phyloP scores from a whole-genome alignment of 805 yeast genomes.

The Nakazawaea wyomingensis region DNA sequence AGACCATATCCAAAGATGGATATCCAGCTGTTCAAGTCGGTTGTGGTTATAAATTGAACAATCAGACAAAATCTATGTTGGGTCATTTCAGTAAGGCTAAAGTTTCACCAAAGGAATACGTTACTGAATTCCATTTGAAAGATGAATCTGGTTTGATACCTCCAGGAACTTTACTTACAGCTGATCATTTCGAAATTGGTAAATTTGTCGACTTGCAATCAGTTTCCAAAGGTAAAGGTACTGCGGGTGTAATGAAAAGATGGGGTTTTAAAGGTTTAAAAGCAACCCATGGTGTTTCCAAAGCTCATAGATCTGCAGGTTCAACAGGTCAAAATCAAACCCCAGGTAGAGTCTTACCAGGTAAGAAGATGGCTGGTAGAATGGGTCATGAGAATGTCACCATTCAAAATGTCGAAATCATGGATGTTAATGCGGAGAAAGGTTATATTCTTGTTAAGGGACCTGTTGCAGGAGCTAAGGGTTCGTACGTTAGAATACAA shows the following conservation, averaged over 20 bases:
- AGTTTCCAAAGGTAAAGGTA: conserved; percentile 88
- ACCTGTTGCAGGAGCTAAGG: conserved; percentile 84
- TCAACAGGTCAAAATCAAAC: conserved; percentile 93
- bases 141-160: conserved; percentile 61
- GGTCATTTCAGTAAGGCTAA: conserved; percentile 76
- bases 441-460: conserved; percentile 86
- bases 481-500: conserved; percentile 64
- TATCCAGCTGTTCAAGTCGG: conserved; percentile 86
- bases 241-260: conserved; percentile 97
- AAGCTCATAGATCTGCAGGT: conserved; percentile 93
- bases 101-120: conserved; percentile 75
- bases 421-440: conserved; percentile 74
- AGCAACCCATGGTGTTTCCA: conserved; percentile 94
- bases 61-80: conserved; percentile 58
- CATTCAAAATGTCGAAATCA: conserved; percentile 66
- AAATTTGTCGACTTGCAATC: conserved; percentile 80
- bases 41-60: conserved; percentile 63
- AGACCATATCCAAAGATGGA: conserved; percentile 69
- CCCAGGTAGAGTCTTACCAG: conserved; percentile 95
- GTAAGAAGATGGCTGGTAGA: conserved; percentile 97
- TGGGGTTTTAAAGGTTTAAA: conserved; percentile 83
- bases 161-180: conserved; percentile 70
- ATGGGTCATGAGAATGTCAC: conserved; percentile 82
- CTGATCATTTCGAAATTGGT: conserved; percentile 80
- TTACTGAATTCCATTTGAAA: conserved; percentile 77